Evolutionary conservation across 2,329 filamentous ascomycete species (phyloP).

Genomic region (Sporothrix curviconia): DNA sequence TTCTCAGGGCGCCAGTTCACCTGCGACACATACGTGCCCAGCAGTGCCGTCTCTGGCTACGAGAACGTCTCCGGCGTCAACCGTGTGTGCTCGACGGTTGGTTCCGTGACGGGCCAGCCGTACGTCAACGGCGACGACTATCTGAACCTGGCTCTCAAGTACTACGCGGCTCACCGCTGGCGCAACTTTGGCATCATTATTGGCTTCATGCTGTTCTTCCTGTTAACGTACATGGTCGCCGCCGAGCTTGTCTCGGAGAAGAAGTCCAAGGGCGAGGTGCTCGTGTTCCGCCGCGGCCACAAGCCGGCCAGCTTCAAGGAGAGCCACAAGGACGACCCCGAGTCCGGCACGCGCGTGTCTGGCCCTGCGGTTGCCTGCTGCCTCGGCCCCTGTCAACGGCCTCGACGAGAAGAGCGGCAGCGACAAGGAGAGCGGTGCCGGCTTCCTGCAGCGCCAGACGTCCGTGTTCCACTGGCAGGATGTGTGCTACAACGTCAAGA

Average conservation of each 20-base stretch:
- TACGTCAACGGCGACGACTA: constrained; percentile 54
- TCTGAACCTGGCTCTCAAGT: constrained; percentile 47
- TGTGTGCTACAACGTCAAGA: constrained; percentile 70
- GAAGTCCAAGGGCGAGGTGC: constrained; percentile 70
- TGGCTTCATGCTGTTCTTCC: constrained; percentile 57
- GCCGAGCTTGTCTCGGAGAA: constrained; percentile 59
- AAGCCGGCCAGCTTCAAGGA: constrained; percentile 51
- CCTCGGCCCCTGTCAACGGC: not conserved
- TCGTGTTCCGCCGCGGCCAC: constrained; percentile 67
- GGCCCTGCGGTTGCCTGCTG: constrained; percentile 32
- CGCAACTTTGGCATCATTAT: constrained; percentile 65
- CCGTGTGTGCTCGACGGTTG: constrained; percentile 52
- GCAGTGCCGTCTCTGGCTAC: constrained; percentile 30
- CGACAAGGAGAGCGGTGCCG: constrained; percentile 30
- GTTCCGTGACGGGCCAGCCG: constrained; percentile 46
- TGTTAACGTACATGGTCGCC: constrained; percentile 54
- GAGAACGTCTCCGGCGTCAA: constrained; percentile 30
- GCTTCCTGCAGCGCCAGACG: constrained; percentile 50
- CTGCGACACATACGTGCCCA: constrained; percentile 43
- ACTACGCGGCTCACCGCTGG: constrained; percentile 57
- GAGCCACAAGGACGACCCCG: constrained; percentile 57
- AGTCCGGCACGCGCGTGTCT: constrained; percentile 45
- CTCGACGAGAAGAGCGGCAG: constrained; percentile 6
- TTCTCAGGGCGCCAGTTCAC: constrained; percentile 59
- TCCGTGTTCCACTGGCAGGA: constrained; percentile 86